phyloP scores from a whole-genome alignment of 2,329 filamentous ascomycete genomes.

The Leptographium radiaticola region DNA sequence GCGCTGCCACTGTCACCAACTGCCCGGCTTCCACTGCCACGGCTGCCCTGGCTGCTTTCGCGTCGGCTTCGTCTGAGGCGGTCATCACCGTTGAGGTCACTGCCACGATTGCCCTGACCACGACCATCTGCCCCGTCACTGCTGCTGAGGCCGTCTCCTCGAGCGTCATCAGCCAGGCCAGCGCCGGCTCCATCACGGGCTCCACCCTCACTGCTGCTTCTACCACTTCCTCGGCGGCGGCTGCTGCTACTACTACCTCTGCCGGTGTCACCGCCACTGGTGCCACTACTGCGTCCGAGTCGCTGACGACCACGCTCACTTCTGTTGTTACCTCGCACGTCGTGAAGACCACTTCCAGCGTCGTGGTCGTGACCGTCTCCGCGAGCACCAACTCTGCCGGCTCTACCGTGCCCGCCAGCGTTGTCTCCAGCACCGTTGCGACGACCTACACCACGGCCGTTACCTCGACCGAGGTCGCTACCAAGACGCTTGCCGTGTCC shows the following conservation, averaged over 20 bases:
- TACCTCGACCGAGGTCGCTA: not conserved
- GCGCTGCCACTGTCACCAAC: conserved; percentile 14
- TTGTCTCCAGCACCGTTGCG: not conserved
- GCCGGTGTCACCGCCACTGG: not conserved
- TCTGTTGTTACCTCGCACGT: not conserved
- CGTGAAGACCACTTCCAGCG: not conserved
- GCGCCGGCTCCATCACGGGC: conserved; percentile 21
- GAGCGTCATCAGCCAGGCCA: conserved; percentile 19
- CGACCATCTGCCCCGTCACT: conserved; percentile 28
- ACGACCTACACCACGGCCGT: not conserved
- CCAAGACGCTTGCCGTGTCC: not conserved
- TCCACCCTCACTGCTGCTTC: conserved; percentile 19
- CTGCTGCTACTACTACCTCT: not conserved
- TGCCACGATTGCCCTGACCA: not conserved
- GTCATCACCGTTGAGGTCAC: not conserved
- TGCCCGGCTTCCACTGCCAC: conserved; percentile 19
- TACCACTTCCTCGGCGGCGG: conserved; percentile 19
- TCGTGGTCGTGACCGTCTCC: not conserved
- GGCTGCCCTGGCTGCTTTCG: conserved; percentile 22
- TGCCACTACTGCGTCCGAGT: not conserved
- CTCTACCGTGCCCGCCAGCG: not conserved
- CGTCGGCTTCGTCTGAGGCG: conserved; percentile 10
- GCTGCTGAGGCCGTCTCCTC: conserved; percentile 25
- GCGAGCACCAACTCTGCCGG: not conserved
- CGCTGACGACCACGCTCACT: not conserved